Evolutionary conservation across 768 basidiomycete species (phyloP), one percentile per base, ranked within the genome.

Genomic region (Suillus lakei): DNA sequence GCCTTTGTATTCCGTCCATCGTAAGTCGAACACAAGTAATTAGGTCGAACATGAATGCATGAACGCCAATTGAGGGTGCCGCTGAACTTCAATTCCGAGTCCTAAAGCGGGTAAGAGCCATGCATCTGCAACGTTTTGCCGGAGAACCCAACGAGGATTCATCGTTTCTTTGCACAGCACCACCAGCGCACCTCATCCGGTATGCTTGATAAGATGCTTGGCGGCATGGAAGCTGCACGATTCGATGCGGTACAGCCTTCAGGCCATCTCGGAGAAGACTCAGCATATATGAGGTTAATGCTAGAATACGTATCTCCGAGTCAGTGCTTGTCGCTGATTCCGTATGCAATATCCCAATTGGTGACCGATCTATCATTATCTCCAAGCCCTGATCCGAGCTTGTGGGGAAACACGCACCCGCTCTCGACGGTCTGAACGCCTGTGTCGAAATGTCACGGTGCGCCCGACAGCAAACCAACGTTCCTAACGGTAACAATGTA

Each of bases 151-250:
- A 58, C 39, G 56, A 58, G 56, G 56, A 18, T 58, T 21, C 56
- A 21, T 59, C 58, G 39, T 59, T 59, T 59, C 26, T 59, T 39
- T 30, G 39, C 58, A 41, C 38, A 59, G 58, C 26, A 38, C 26
- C 34, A 23, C 4, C 36, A 16, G 3, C 34, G 16, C 13, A 26
- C 50, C 16, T 48, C 23, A 15, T 48, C 23, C 23, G 4, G 50
- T 9, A 2, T 6, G 30, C 30, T 54, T 21, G 5, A 21, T n/a
- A 3, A 54, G 6, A 54, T 54, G 21, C 53, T 36, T 34, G 32
- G 53, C 53, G n/a, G 32, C 21, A 54, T 54, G 53, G 53, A 54
- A 54, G 21, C 53, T 54, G 53, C 53, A 32, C 21, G 21, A 34
- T 54, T n/a, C 21, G 12, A 34, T 54, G 32, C 32, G 21, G 34